Percentiles rank a stretch among this genome's conserved stretches.
These are phyloP conservation scores for Petunia hybrid DNA, from an alignment of 305 asterid species.

Conservation along the genomic window DNA sequence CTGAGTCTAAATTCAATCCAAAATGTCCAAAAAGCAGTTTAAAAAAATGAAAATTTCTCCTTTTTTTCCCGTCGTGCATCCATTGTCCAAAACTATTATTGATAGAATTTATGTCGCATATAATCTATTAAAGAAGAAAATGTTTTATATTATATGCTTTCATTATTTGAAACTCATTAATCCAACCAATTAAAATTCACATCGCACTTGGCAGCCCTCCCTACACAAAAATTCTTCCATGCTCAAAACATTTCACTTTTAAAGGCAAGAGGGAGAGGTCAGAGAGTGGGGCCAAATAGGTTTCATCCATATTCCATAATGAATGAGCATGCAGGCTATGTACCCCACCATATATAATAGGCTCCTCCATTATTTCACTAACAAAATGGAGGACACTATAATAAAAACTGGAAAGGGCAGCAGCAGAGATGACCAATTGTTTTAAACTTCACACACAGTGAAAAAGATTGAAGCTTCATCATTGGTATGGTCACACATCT, in stretches of 20 bases:
- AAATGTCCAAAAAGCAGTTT: background rate
- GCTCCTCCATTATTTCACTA: constrained; percentile 36
- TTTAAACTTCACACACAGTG: constrained; percentile 14
- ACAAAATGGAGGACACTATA: constrained; percentile 27
- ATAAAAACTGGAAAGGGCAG: constrained; percentile 25
- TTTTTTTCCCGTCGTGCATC: background rate
- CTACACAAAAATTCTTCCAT: background rate
- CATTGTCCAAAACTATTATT: background rate
- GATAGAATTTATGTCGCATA: too few species aligned
- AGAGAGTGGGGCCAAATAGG: constrained; percentile 23
- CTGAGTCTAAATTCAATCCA: background rate
- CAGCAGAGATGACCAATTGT: constrained; percentile 36
- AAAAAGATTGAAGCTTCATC: constrained; percentile 1
- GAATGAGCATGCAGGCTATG: constrained; percentile 18
- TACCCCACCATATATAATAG: constrained; percentile 28
- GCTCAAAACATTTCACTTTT: background rate
- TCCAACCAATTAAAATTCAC: too few species aligned
- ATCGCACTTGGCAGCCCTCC: background rate
- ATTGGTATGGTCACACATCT: background rate
- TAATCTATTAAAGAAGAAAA: too few species aligned
- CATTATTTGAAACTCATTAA: too few species aligned
- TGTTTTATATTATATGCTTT: too few species aligned
- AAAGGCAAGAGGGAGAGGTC: background rate
- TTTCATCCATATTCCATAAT: constrained; percentile 16
- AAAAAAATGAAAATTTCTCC: background rate